A percentile compares a stretch with the other conserved stretches of the same genome.
These are phyloP conservation scores for Cercospora sp. DNA, from an alignment of 2,329 filamentous ascomycete genomes.

Conservation along the genomic window DNA sequence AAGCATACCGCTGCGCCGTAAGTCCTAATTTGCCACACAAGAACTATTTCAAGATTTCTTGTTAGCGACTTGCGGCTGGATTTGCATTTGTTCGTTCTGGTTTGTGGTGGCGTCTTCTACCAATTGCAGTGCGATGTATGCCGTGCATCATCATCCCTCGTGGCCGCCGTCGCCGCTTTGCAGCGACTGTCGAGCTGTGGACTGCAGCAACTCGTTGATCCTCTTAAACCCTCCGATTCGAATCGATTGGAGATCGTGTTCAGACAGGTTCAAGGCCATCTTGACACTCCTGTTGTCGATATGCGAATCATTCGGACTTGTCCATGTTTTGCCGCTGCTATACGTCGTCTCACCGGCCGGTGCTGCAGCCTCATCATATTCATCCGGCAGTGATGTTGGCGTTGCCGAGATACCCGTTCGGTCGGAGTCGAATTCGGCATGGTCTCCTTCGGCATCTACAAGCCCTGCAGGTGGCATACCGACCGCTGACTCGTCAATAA, in stretches of 20 bases:
- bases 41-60: not conserved
- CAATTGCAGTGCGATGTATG: not conserved
- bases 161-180: not conserved
- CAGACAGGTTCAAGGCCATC: conserved; percentile 22
- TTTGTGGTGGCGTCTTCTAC: not conserved
- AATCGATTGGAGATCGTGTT: conserved; percentile 16
- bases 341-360: not conserved
- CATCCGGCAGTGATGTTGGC: not conserved
- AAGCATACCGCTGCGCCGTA: not conserved
- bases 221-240: conserved; percentile 9
- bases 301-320: not conserved
- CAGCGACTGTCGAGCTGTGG: conserved; percentile 7
- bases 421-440: not conserved
- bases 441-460: not conserved
- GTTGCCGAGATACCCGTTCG: not conserved
- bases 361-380: not conserved
- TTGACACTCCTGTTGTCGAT: conserved; percentile 26
- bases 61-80: not conserved
- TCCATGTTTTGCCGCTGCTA: not conserved
- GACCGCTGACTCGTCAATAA: conserved; percentile 6
- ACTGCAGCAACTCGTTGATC: conserved; percentile 4
- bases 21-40: conserved; percentile 1
- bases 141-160: not conserved
- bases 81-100: not conserved
- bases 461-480: conserved; percentile 10